phyloP scores from a whole-genome alignment of 2,329 filamentous ascomycete species.

The Dactylellina leptospora region DNA sequence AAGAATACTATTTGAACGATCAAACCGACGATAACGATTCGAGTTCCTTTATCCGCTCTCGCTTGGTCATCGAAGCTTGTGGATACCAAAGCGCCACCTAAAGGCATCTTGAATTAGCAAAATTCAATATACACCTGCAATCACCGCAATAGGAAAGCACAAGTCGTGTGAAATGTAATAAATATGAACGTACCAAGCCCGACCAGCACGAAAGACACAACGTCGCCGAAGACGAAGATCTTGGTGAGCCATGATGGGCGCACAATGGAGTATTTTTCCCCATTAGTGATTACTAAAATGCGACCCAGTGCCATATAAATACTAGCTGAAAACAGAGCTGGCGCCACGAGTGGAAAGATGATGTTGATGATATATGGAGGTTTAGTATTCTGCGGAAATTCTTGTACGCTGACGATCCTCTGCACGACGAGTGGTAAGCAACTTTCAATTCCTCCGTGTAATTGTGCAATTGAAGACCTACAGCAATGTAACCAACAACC shows the following conservation, averaged over 20 bases:
- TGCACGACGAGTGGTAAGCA: too few relatives aligned
- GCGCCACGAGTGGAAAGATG: constrained; percentile 63
- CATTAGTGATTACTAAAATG: constrained; percentile 56
- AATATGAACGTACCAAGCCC: constrained; percentile 11
- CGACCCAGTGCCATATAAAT: constrained; percentile 66
- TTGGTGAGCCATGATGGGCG: constrained; percentile 64
- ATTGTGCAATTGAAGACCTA: background rate
- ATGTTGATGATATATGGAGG: constrained; percentile 62
- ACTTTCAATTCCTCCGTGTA: too few relatives aligned
- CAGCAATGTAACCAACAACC: constrained; percentile 60
- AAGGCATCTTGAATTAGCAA: too few relatives aligned
- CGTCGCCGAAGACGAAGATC: constrained; percentile 67
- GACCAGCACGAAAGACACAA: constrained; percentile 56
- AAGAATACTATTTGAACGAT: constrained; percentile 69
- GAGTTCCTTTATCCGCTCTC: constrained; percentile 61
- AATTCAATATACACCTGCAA: background rate
- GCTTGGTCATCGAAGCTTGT: constrained; percentile 53
- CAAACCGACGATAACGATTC: constrained; percentile 67
- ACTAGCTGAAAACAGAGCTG: constrained; percentile 64
- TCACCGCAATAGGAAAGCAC: background rate
- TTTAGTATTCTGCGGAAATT: constrained; percentile 17
- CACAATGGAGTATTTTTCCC: constrained; percentile 62
- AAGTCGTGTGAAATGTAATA: background rate
- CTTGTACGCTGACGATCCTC: constrained; percentile 1
- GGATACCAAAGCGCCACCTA: constrained; percentile 11